phyloP scores from a whole-genome alignment of 2,329 filamentous ascomycete species.

The Aspergillus luchuensis region DNA sequence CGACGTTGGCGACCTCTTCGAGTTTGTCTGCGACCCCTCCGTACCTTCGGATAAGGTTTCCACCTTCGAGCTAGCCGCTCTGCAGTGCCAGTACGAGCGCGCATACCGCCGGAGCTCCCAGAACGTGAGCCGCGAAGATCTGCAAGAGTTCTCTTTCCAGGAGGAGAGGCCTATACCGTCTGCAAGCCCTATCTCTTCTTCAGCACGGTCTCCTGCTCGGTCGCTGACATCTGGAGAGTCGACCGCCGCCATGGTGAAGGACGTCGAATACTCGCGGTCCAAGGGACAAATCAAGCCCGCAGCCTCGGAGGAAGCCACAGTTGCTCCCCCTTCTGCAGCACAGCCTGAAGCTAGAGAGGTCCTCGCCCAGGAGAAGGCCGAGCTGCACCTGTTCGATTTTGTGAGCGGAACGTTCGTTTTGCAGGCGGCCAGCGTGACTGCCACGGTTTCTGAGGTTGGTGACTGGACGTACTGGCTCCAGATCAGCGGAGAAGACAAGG shows the following conservation, averaged over 20 bases:
- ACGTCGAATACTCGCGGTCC: constrained; percentile 45
- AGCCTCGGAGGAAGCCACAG: constrained; percentile 52
- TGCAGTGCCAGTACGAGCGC: constrained; percentile 96
- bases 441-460: constrained; percentile 81
- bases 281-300: constrained; percentile 44
- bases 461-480: constrained; percentile 97
- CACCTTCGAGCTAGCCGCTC: constrained; percentile 78
- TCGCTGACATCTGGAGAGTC: constrained; percentile 44
- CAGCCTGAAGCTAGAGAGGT: constrained; percentile 71
- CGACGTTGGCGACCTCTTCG: constrained; percentile 91
- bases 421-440: constrained; percentile 73
- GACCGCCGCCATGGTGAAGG: constrained; percentile 48
- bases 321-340: constrained; percentile 61
- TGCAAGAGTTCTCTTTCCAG: constrained; percentile 78
- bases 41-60: constrained; percentile 70
- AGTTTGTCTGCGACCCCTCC: constrained; percentile 88
- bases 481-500: constrained; percentile 71
- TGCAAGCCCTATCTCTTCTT: constrained; percentile 59
- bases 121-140: constrained; percentile 77
- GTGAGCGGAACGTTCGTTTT: constrained; percentile 79
- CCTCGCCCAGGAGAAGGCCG: constrained; percentile 72
- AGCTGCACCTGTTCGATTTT: constrained; percentile 94
- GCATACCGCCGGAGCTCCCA: constrained; percentile 82
- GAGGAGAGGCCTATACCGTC: constrained; percentile 62
- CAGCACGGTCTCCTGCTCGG: constrained; percentile 39